phyloP scores from a whole-genome alignment of 192 early-diverging fungal genomes.

The Coemansia sp. region DNA sequence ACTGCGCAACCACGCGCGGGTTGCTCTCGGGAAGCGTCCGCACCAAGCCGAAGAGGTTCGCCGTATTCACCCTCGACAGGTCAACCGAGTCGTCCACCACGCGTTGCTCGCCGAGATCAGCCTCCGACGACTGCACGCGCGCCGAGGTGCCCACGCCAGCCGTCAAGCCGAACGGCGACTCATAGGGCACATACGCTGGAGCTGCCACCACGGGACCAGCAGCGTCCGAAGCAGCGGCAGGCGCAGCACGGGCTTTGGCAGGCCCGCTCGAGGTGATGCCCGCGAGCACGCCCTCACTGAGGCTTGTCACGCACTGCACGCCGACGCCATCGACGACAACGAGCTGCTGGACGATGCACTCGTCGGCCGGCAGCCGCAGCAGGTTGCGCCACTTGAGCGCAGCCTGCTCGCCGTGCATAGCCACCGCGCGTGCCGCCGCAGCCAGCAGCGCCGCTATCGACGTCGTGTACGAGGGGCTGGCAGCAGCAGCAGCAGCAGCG shows the following conservation, averaged over 20 bases:
- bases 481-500: neutral
- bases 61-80: neutral
- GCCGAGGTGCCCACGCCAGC: neutral
- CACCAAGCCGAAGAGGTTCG: conserved; percentile 6
- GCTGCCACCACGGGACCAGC: too few relatives aligned
- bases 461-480: neutral
- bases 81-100: neutral
- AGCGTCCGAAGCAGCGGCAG: too few relatives aligned
- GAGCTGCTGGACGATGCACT: conserved; percentile 22
- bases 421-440: neutral
- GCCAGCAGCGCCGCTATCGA: neutral
- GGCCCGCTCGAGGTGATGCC: neutral
- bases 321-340: conserved; percentile 28
- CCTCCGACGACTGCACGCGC: neutral
- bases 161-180: conserved; percentile 17
- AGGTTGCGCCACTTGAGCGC: neutral
- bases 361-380: conserved; percentile 9
- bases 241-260: neutral
- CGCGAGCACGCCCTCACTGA: neutral
- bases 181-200: conserved; percentile 13
- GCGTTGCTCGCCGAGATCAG: neutral
- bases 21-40: neutral
- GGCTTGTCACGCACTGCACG: neutral
- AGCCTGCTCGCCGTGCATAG: neutral
- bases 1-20: neutral